These are phyloP conservation scores for Paraphoma sp. DNA, from an alignment of 2,329 filamentous ascomycete species.

Conservation along the genomic window DNA sequence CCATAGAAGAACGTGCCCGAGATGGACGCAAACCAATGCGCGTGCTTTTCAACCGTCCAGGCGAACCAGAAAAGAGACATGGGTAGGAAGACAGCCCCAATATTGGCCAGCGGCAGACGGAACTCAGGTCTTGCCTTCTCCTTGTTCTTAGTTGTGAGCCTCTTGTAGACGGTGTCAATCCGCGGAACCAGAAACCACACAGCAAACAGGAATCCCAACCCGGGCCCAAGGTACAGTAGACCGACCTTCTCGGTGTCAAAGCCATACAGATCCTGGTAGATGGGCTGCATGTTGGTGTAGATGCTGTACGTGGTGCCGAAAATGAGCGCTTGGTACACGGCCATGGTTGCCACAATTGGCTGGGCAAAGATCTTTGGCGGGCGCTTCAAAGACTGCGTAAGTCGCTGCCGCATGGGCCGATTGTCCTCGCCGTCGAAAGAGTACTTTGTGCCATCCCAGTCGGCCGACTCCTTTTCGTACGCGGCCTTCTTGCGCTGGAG, in stretches of 20 bases:
- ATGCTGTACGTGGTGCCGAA: conserved; percentile 58
- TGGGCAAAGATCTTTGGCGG: conserved; percentile 54
- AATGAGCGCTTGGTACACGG: conserved; percentile 54
- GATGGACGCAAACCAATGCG: conserved; percentile 52
- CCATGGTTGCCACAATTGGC: conserved; percentile 56
- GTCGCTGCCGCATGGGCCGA: conserved; percentile 45
- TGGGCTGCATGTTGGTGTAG: conserved; percentile 57
- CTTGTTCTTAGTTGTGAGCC: conserved; percentile 49
- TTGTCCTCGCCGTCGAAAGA: conserved; percentile 52
- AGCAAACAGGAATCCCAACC: conserved; percentile 52
- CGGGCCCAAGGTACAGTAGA: conserved; percentile 54
- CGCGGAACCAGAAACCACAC: conserved; percentile 55
- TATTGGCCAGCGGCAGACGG: conserved; percentile 55
- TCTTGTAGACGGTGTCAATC: conserved; percentile 58
- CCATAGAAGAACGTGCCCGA: conserved; percentile 57
- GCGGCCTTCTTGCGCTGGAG: conserved; percentile 43
- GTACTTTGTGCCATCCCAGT: conserved; percentile 43
- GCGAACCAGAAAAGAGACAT: conserved; percentile 51
- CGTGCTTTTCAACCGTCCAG: conserved; percentile 52
- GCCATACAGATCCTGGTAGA: conserved; percentile 52
- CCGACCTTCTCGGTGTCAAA: conserved; percentile 56
- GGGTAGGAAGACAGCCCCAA: conserved; percentile 53
- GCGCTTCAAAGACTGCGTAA: conserved; percentile 47
- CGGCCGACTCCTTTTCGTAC: conserved; percentile 37
- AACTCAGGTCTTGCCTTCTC: conserved; percentile 52